phyloP scores from a whole-genome alignment of 2,329 filamentous ascomycete genomes.

The Trichoderma oligosporum region DNA sequence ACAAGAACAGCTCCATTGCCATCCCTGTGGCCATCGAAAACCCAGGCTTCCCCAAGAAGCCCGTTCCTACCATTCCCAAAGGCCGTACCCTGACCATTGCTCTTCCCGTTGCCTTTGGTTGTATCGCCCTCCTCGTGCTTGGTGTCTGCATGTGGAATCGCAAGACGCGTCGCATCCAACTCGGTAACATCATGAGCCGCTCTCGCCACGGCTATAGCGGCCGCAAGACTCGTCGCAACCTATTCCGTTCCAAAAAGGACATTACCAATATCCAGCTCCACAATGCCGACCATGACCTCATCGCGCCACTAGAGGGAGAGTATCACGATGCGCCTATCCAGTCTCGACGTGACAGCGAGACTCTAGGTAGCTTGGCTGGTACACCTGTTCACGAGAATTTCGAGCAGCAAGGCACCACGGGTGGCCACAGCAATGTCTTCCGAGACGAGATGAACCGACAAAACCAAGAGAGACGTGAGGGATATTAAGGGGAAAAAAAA shows the following conservation, averaged over 20 bases:
- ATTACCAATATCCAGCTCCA: conserved; percentile 43
- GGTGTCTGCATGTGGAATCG: conserved; percentile 56
- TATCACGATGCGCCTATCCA: conserved; percentile 25
- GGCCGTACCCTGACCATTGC: conserved; percentile 49
- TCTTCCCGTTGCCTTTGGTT: conserved; percentile 48
- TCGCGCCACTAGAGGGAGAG: conserved; percentile 23
- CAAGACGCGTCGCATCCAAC: conserved; percentile 45
- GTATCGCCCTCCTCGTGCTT: conserved; percentile 46
- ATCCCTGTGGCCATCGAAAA: conserved; percentile 36
- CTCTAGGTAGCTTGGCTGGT: conserved; percentile 46
- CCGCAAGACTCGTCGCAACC: conserved; percentile 34
- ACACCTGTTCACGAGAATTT: conserved; percentile 44
- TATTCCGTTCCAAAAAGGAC: conserved; percentile 31
- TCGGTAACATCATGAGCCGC: conserved; percentile 52
- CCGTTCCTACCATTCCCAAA: conserved; percentile 32
- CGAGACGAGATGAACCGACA: conserved; percentile 50
- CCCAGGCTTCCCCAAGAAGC: conserved; percentile 37
- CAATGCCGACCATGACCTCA: conserved; percentile 15
- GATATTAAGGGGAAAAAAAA: neutral
- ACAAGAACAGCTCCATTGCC: conserved; percentile 41
- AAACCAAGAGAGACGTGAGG: conserved; percentile 35
- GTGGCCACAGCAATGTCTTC: conserved; percentile 41
- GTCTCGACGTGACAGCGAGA: conserved; percentile 43
- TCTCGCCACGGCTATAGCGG: conserved; percentile 43
- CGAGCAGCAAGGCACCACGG: conserved; percentile 36